Evolutionary conservation across 208 protist genomes (phyloP), one percentile per base, ranked within the genome.

Genomic region (Spironucleus salmonicida): DNA sequence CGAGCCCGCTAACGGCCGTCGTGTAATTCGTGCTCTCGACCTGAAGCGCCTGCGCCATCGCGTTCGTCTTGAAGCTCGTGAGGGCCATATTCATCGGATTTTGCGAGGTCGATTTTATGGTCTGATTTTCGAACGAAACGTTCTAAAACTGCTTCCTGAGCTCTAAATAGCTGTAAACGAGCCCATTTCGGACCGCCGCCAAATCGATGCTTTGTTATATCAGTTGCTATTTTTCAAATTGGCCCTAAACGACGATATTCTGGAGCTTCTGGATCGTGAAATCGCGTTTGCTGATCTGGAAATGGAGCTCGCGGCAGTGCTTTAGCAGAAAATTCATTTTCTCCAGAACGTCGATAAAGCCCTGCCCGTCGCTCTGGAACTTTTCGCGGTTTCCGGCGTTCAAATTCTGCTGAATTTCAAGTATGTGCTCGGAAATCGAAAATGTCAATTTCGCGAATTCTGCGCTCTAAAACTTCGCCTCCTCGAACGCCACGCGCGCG

Each of bases 81-180:
- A n/a, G n/a, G n/a, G n/a, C n/a, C n/a, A n/a, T n/a, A n/a, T n/a
- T n/a, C n/a, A n/a, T n/a, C n/a, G n/a, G n/a, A n/a, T n/a, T n/a
- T n/a, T n/a, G n/a, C n/a, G n/a, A n/a, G n/a, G n/a, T n/a, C n/a
- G n/a, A n/a, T n/a, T n/a, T n/a, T n/a, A n/a, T n/a, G n/a, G n/a
- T n/a, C n/a, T n/a, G n/a, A n/a, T n/a, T n/a, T n/a, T n/a, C n/a
- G n/a, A n/a, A n/a, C n/a, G n/a, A n/a, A n/a, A n/a, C n/a, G n/a
- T n/a, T n/a, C n/a, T n/a, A n/a, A n/a, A n/a, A n/a, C n/a, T n/a
- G n/a, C n/a, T n/a, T n/a, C n/a, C n/a, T n/a, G n/a, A n/a, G 61
- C 30, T 67, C 61, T 67, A 38, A 15, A 67, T 67, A 67, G 61
- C 29, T 30, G 26, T 67, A 39, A 23, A 67, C 13, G 35, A 67